Base-by-base conservation (phyloP, 345 rosid genomes). In the Salix koriyanagi region DNA sequence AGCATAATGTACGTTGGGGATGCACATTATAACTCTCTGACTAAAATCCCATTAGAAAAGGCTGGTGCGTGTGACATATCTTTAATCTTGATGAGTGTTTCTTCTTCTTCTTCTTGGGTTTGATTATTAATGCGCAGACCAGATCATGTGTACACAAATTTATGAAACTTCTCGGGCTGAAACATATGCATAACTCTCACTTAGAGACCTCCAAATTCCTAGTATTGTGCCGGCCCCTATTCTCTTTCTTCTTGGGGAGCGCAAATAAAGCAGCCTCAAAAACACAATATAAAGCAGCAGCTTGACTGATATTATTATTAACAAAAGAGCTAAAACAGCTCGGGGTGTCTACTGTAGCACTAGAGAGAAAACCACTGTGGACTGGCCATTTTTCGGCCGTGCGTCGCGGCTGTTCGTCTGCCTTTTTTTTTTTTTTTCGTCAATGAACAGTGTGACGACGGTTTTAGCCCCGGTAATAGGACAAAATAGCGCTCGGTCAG, bases 201-300 rank as follows among this genome's bases (percentile, higher is more conserved):
- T 42, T 23, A 9, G 64, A 41, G 76, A 41, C 19, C 28, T 42
- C 30, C 34, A 42, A 62, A 62, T 3, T 64, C 39, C 19, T 26
- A 25, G 21, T 14, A 25, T 41, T 41, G 44, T 39, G 42, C 18
- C 36, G 6, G 36, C 32, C 36, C 58, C 52, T 34, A 37, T 26
- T 26, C 26, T 23, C 25, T 76, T 68, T 76, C 70, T 41, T 60
- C 73, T 58, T 58, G 68, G 67, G 58, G 28, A 32, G 23, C 21
- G 61, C 69, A 60, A 19, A 36, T 67, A 23, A 41, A 66, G 34
- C 65, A 75, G 50, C 52, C 65, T 66, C 64, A 42, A 21, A 46
- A 64, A 58, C 23, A 48, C 42, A 30, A n/a, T 2, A 62, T 44
- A 65, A 14, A 19, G n/a, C 26, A 56, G 15, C 12, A 41, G 44